Base-by-base conservation (phyloP, 495 filamentous ascomycete species). In the Aspergillus taichungensis region DNA sequence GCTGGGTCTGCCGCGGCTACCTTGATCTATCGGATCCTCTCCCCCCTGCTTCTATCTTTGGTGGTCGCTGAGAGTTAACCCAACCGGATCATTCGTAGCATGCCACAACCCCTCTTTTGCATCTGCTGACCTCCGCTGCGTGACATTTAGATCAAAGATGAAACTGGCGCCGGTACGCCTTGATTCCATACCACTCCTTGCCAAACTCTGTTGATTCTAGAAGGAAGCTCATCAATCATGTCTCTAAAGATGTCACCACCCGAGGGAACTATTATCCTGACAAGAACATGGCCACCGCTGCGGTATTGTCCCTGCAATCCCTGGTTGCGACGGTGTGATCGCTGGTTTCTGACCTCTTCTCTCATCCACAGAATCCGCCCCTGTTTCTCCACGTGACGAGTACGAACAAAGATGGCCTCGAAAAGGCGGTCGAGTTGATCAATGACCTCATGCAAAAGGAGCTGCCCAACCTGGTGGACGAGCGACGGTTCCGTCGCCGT, bases 81-180 rank as follows among this genome's bases (percentile, higher is more conserved):
- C 68, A 64, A 73, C 74, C 45, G 54, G 53, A 51, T 49, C 52
- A 76, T 72, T 68, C 74, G 73, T 82, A 87, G 83, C 81, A 84
- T 76, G 71, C 73, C 65, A 59, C 74, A 61, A 71, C 65, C 73
- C 81, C 83, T 87, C 81, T 78, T 80, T 89, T 85, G 82, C 88
- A 88, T 85, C 83, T 94, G 90, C 92, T 98, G 83, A 98, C 92
- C 80, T 83, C 78, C 65, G 67, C 70, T 84, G 78, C 85, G 78
- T 92, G 85, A 80, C 62, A 86, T 87, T 63, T 95, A 98, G 92
- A 98, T 98, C 55, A 94, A 95, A 86, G 90, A 97, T 73, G 86
- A 96, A 61, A 96, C 92, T 84, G 92, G 92, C 82, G 91, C 92
- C 75, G 92, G 92, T 98, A 98, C 82, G 92, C 83, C 76, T 73